Evolutionary conservation across 495 filamentous ascomycete species (phyloP).

Genomic region (Penicillium flavigenum): DNA sequence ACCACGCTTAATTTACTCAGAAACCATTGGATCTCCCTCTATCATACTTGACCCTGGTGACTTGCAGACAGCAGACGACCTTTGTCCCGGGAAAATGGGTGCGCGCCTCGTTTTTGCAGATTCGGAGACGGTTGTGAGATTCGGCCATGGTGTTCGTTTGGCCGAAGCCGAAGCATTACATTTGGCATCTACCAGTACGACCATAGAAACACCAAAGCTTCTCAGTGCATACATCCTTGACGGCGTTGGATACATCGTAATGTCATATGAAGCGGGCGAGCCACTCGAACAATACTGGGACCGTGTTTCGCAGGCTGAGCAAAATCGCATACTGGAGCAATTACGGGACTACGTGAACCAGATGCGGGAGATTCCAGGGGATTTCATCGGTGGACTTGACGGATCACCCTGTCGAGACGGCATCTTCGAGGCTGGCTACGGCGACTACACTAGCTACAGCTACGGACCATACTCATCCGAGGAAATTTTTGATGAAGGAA

Average conservation of each 20-base stretch:
- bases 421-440: background rate
- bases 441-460: background rate
- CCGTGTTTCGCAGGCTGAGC: background rate
- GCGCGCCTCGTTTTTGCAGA: background rate
- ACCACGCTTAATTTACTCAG: background rate
- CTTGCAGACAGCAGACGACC: background rate
- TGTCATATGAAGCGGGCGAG: background rate
- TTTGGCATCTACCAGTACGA: background rate
- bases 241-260: background rate
- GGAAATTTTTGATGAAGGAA: background rate
- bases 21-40: background rate
- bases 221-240: background rate
- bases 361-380: conserved; percentile 1
- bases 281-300: background rate
- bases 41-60: background rate
- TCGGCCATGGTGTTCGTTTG: background rate
- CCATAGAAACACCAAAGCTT: background rate
- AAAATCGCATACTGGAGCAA: background rate
- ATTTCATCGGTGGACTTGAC: background rate
- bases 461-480: background rate
- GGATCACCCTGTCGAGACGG: background rate
- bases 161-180: background rate
- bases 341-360: conserved; percentile 4
- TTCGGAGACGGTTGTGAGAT: background rate
- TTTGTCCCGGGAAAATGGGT: background rate